These are phyloP conservation scores for Penicillium sp. DNA, from an alignment of 2,329 filamentous ascomycete species.

Conservation along the genomic window DNA sequence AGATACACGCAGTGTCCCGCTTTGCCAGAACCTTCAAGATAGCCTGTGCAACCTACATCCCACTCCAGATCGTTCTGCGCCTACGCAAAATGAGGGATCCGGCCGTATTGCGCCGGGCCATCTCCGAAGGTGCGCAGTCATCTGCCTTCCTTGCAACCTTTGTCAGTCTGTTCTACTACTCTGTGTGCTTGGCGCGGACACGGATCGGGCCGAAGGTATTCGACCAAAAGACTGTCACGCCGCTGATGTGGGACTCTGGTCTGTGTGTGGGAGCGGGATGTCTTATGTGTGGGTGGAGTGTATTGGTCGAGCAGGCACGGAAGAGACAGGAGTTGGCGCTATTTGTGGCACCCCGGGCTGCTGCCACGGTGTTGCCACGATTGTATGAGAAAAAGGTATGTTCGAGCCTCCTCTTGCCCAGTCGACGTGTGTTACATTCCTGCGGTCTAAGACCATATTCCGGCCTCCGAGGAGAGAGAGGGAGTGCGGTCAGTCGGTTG, in stretches of 20 bases:
- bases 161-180: constrained; percentile 82
- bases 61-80: constrained; percentile 72
- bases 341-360: constrained; percentile 79
- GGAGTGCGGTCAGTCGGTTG: constrained; percentile 16
- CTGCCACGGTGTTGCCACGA: constrained; percentile 75
- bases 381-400: constrained; percentile 63
- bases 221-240: constrained; percentile 59
- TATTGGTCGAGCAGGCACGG: constrained; percentile 70
- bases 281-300: constrained; percentile 79
- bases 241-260: constrained; percentile 62
- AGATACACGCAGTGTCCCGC: constrained; percentile 72
- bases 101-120: constrained; percentile 56
- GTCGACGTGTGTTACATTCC: constrained; percentile 31
- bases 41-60: constrained; percentile 77
- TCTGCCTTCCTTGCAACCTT: constrained; percentile 80
- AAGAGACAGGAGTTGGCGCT: constrained; percentile 76
- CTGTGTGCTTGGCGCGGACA: constrained; percentile 77
- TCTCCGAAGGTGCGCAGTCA: constrained; percentile 69
- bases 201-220: constrained; percentile 73
- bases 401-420: constrained; percentile 22
- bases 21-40: constrained; percentile 74
- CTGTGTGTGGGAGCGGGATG: constrained; percentile 76
- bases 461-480: constrained; percentile 5
- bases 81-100: constrained; percentile 56
- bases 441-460: constrained; percentile 13